phyloP scores from a whole-genome alignment of 768 basidiomycete genomes.

The Phallus indusiatus region DNA sequence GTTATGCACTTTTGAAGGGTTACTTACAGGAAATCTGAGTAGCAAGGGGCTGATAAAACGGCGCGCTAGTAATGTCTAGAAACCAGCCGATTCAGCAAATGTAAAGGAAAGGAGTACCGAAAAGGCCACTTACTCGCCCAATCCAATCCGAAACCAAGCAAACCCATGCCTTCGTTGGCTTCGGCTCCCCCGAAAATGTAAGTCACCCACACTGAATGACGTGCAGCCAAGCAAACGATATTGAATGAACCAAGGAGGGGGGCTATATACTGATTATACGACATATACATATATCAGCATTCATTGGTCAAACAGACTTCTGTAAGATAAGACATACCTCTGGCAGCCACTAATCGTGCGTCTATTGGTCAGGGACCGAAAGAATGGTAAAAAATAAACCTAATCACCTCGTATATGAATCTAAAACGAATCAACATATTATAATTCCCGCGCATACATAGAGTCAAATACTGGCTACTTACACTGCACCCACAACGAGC shows the following conservation, averaged over 20 bases:
- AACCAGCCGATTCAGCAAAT: neutral
- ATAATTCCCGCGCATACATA: neutral
- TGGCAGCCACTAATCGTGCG: neutral
- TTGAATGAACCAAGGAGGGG: neutral
- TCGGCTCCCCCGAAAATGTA: slow-evolving; percentile 57
- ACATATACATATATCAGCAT: neutral
- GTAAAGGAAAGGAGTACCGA: neutral
- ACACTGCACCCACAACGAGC: slow-evolving; percentile 8
- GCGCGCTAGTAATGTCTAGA: neutral
- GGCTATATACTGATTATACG: neutral
- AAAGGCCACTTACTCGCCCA: slow-evolving; percentile 25
- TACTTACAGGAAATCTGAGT: neutral
- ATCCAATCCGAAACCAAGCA: slow-evolving; percentile 51
- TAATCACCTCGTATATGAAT: slow-evolving; percentile 3
- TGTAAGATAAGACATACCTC: neutral
- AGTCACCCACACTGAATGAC: slow-evolving; percentile 25
- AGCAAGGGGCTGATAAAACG: neutral
- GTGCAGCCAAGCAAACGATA: neutral
- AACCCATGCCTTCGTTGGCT: slow-evolving; percentile 58
- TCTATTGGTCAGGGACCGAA: neutral
- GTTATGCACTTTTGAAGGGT: neutral
- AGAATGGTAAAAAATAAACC: neutral
- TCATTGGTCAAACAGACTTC: neutral
- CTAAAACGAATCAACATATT: neutral
- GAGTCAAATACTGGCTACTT: neutral